These are phyloP conservation scores for Diaporthe australafricana DNA, from an alignment of 2,329 filamentous ascomycete genomes.

Conservation along the genomic window DNA sequence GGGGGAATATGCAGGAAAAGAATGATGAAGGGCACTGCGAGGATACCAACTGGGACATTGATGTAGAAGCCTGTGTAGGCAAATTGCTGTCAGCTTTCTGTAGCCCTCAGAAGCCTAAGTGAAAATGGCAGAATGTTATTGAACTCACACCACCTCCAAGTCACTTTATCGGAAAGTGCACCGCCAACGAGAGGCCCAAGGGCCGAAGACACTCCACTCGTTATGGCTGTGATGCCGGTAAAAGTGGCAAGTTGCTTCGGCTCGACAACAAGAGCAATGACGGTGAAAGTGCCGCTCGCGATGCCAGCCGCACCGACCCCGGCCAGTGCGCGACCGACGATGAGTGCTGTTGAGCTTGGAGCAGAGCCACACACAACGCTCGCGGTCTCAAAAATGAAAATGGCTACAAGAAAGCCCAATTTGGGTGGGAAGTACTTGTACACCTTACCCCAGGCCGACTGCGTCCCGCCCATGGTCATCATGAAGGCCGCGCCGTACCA, in stretches of 20 bases:
- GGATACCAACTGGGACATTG: conserved; percentile 49
- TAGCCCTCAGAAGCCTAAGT: no score
- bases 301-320: conserved; percentile 52
- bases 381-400: conserved; percentile 10
- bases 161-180: conserved; percentile 57
- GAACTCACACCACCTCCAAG: conserved; percentile 29
- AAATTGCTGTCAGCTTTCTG: not conserved
- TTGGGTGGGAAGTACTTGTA: conserved; percentile 13
- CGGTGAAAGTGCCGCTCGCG: conserved; percentile 53
- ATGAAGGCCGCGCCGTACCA: conserved; percentile 24
- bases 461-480: not conserved
- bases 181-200: conserved; percentile 61
- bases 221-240: conserved; percentile 54
- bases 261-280: conserved; percentile 49
- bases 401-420: not conserved
- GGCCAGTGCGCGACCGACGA: conserved; percentile 45
- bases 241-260: conserved; percentile 43
- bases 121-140: no score
- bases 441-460: conserved; percentile 21
- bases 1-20: conserved; percentile 44
- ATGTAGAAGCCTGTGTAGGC: conserved; percentile 46
- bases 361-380: conserved; percentile 41
- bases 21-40: conserved; percentile 44
- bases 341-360: conserved; percentile 49
- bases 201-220: conserved; percentile 56